Evolutionary conservation across 306 rosid genomes (phyloP).

Genomic region (Gillenia trifoliata): DNA sequence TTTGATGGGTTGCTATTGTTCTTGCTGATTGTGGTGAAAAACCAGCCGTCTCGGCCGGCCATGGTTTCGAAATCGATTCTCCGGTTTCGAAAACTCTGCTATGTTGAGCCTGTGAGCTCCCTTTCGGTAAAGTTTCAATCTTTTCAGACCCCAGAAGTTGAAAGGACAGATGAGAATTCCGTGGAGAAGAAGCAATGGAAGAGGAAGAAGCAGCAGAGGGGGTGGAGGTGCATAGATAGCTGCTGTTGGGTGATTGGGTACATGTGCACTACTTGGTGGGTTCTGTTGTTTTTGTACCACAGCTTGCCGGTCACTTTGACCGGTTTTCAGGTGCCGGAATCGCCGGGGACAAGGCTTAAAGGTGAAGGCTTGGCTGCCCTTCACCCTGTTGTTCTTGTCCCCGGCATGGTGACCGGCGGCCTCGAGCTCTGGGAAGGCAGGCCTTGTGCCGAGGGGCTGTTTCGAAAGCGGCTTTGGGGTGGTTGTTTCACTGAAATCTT

Average conservation of each 20-base stretch:
- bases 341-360: conserved; percentile 58
- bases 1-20: conserved; percentile 21
- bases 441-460: conserved; percentile 65
- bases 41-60: neutral
- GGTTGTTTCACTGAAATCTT: conserved; percentile 57
- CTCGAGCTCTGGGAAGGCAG: conserved; percentile 76
- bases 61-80: conserved; percentile 39
- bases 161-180: conserved; percentile 3
- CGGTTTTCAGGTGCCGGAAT: conserved; percentile 42
- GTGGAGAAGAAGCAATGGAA: conserved; percentile 19
- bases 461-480: conserved; percentile 66
- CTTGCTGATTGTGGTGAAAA: conserved; percentile 6
- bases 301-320: conserved; percentile 32
- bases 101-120: conserved; percentile 20
- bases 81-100: conserved; percentile 33
- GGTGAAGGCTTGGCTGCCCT: conserved; percentile 45
- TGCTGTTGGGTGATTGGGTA: conserved; percentile 65
- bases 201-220: conserved; percentile 23
- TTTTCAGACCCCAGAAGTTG: conserved; percentile 11
- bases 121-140: conserved; percentile 27
- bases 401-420: conserved; percentile 58
- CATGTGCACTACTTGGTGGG: conserved; percentile 64
- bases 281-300: conserved; percentile 42
- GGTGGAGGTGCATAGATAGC: conserved; percentile 48
- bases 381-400: conserved; percentile 57